Evolutionary conservation across 2,329 filamentous ascomycete genomes (phyloP).

Genomic region (Calycina marina): DNA sequence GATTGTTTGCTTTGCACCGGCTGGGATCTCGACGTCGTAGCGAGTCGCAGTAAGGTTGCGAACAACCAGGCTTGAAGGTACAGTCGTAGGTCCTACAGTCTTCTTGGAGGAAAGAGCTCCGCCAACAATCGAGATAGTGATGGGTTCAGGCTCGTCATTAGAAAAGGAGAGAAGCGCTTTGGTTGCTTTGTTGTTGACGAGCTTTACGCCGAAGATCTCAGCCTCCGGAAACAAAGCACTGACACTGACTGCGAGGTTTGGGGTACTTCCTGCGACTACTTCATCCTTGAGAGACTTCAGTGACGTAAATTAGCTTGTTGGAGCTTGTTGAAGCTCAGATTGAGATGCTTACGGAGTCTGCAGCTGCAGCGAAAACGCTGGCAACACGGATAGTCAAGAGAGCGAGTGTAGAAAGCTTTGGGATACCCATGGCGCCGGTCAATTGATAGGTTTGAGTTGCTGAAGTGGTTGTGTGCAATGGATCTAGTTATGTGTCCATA

Average conservation of each 20-base stretch:
- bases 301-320: slow-evolving; percentile 1
- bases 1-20: slow-evolving; percentile 61
- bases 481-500: too few relatives aligned
- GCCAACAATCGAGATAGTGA: slow-evolving; percentile 62
- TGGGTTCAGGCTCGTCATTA: slow-evolving; percentile 67
- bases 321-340: slow-evolving; percentile 4
- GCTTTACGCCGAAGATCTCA: slow-evolving; percentile 79
- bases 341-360: slow-evolving; percentile 23
- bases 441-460: slow-evolving; percentile 7
- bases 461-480: too few relatives aligned
- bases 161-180: slow-evolving; percentile 67
- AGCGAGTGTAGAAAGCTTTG: slow-evolving; percentile 58
- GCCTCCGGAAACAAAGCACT: slow-evolving; percentile 49
- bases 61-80: slow-evolving; percentile 41
- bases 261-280: slow-evolving; percentile 11
- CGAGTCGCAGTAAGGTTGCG: slow-evolving; percentile 72
- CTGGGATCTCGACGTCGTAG: slow-evolving; percentile 60
- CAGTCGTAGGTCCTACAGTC: slow-evolving; percentile 33
- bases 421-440: slow-evolving; percentile 48
- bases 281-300: slow-evolving; percentile 14
- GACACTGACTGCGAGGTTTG: slow-evolving; percentile 48
- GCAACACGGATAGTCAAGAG: slow-evolving; percentile 56
- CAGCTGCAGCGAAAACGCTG: slow-evolving; percentile 45
- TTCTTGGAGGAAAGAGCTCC: slow-evolving; percentile 53
- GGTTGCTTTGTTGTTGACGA: slow-evolving; percentile 82